Base-by-base conservation (phyloP, 192 early-diverging fungal species). In the Podila minutissima region DNA sequence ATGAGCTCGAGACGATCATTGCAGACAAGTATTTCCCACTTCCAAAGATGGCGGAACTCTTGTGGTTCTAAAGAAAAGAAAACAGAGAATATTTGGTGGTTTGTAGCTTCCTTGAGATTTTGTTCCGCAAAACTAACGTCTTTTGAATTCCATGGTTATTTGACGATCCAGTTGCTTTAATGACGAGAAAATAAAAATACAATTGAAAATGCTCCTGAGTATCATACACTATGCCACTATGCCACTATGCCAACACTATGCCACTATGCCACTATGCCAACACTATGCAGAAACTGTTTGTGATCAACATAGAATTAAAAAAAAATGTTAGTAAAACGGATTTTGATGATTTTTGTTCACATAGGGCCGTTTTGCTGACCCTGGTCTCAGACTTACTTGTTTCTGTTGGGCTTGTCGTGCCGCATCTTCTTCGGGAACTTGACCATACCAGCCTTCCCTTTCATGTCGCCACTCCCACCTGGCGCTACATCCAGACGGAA, bases 11-110 rank as follows among this genome's bases (percentile, higher is more conserved):
- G 87, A 63, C 81, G 12, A 57, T 93, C 6, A 86, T 95, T 66
- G 90, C 92, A 29, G 96, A 98, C 90, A 97, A 97, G 90, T 89
- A 87, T 84, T 99, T 97, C 95, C 95, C 95, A 20, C 91, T 94
- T 82, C 97, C 97, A 86, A 98, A 97, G 88, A 97, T 97, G 90
- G 90, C 94, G 20, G 96, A 98, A 86, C 89, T 98, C 24, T 85
- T 96, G 51, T 89, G 69, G 69, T 71, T 71, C 59, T 70, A 62
- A 62, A 62, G 33, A 51, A 51, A 32, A 53, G 13, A 29, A 29
- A 29, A 1, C 3, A 29, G 29, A 29, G 1, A 3, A n/a, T n/a
- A n/a, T n/a, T 22, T 41, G 38, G 38, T 12, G 38, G 11, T 10
- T 10, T 41, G 38, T 41, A 9, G 38, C 11, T 11, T 41, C 11